Evolutionary conservation across 208 protist species (phyloP), one percentile per base, ranked within the genome.

Genomic region (Endotrypanum monterogeii): DNA sequence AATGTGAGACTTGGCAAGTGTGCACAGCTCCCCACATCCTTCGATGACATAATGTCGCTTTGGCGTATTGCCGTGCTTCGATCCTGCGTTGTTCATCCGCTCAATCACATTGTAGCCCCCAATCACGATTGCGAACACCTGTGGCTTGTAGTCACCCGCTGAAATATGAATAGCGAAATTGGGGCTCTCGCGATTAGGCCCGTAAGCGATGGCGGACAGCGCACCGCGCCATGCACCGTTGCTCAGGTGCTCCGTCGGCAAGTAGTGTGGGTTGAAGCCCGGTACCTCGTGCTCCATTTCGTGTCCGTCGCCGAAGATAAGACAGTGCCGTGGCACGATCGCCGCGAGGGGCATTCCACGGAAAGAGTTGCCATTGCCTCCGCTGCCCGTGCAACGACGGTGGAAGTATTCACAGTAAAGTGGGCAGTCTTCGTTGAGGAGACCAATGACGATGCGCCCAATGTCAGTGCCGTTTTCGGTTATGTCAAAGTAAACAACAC

Each of bases 351-450:
- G 82, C 88, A 95, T 92, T 2, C 92, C 92, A 30, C 92, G 88
- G 79, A 96, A 96, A 4, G 89, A 94, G 32, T 90, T 87, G 44
- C 87, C 88, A 12, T 70, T 85, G 32, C 83, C 89, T 52, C 90
- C 92, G 76, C 67, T 92, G 30, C 87, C 89, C 28, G 90, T 95
- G 87, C 92, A 96, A 48, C 83, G 76, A 55, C 92, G 79, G 70
- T 96, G 92, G 67, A 96, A 96, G 83, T 96, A 94, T 79, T 96
- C 90, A 73, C 92, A 96, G 83, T 96, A 96, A 25, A 95, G 76
- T 0, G 92, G 92, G 76, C 92, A 96, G 54, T 94, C 84, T 68
- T 96, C 89, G 71, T 86, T 96, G 25, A 96, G 80, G 14, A 96
- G 82, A 37, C 92, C 92, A 83, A 96, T 96, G 25, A 95, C 90